Conservation (phyloP, 1,284 basidiomycete genomes). For the Cryptococcus wingfieldii region DNA sequence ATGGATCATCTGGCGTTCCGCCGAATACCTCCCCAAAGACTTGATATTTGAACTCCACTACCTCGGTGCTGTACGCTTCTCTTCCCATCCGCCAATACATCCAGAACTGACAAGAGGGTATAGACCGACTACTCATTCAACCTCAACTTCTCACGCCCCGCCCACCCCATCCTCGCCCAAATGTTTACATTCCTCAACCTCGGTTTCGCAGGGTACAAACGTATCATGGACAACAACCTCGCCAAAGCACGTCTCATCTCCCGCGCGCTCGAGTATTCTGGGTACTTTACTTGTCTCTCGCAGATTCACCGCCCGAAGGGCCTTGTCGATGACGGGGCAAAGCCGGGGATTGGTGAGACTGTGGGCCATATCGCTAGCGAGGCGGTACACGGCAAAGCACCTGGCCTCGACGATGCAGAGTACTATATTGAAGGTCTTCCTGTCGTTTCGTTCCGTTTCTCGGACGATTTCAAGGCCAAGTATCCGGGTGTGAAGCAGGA, state of each 20-base stretch:
- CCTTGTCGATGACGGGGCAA: not conserved
- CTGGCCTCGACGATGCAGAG: constrained; percentile 28
- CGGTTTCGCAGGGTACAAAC: constrained; percentile 70
- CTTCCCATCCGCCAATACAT: not conserved
- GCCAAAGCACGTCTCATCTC: constrained; percentile 80
- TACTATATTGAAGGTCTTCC: constrained; percentile 61
- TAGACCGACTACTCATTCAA: constrained; percentile 70
- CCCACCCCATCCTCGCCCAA: constrained; percentile 79
- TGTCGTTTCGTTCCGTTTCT: constrained; percentile 87
- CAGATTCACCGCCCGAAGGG: constrained; percentile 49
- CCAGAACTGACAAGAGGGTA: not conserved
- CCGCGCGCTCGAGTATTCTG: constrained; percentile 75
- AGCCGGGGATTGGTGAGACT: constrained; percentile 10
- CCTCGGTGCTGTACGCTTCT: constrained; percentile 33
- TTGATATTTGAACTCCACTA: constrained; percentile 93
- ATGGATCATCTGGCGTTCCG: constrained; percentile 79
- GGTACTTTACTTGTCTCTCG: constrained; percentile 61
- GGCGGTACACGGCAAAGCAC: constrained; percentile 18
- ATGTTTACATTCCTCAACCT: constrained; percentile 88
- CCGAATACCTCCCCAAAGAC: constrained; percentile 72
- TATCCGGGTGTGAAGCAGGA: constrained; percentile 75
- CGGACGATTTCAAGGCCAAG: constrained; percentile 65
- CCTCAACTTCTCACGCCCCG: constrained; percentile 83
- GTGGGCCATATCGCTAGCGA: constrained; percentile 17
- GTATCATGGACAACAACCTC: constrained; percentile 65